These are phyloP conservation scores for Phytophthora ramorum DNA, from an alignment of 352 stramenopile species.

Conservation along the genomic window DNA sequence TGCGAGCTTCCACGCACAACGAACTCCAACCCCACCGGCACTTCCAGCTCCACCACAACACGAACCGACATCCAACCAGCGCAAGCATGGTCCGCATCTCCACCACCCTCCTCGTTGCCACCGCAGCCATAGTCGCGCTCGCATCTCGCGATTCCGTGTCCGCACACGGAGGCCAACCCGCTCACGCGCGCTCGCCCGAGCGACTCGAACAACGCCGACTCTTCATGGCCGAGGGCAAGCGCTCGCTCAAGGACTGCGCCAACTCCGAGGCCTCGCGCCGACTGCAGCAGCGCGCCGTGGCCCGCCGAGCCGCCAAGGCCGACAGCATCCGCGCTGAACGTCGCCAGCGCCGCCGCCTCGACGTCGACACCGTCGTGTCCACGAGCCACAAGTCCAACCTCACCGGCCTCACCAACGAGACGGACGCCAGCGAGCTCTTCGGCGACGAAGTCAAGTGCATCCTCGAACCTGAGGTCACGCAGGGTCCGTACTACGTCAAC, in stretches of 20 bases:
- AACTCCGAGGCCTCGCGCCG: too few species aligned
- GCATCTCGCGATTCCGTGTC: not conserved
- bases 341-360: slow-evolving; percentile 22
- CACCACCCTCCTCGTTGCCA: not conserved
- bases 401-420: slow-evolving; percentile 18
- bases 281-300: slow-evolving; percentile 13
- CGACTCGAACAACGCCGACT: too few species aligned
- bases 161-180: slow-evolving; percentile 9
- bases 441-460: slow-evolving; percentile 33
- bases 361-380: slow-evolving; percentile 22
- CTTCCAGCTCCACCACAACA: not conserved
- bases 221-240: slow-evolving; percentile 21
- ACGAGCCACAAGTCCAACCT: slow-evolving; percentile 32
- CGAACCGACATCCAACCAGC: not conserved
- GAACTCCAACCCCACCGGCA: too few species aligned
- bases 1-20: not conserved
- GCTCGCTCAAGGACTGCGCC: slow-evolving; percentile 30
- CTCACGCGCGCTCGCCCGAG: slow-evolving; percentile 3
- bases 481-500: slow-evolving; percentile 24
- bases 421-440: slow-evolving; percentile 26
- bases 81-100: slow-evolving; percentile 22
- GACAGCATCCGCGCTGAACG: slow-evolving; percentile 19
- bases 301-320: slow-evolving; percentile 16
- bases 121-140: not conserved
- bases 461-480: slow-evolving; percentile 30